Base-by-base conservation (phyloP, 1,284 basidiomycete species). In the Phenoliferia sp. region DNA sequence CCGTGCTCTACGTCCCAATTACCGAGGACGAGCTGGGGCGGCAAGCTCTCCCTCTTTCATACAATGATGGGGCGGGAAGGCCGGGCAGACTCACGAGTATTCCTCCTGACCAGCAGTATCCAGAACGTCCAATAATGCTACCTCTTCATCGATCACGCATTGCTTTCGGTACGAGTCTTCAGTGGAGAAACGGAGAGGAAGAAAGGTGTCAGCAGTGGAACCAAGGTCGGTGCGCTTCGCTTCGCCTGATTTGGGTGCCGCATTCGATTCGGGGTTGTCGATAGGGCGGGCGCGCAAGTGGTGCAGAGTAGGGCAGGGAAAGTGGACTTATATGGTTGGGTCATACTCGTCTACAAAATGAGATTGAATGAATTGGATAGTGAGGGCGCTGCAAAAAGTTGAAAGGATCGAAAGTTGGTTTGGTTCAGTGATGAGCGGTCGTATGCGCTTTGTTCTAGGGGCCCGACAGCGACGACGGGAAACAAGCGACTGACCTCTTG, bases 51-150 rank as follows among this genome's bases (percentile, higher is more conserved):
- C 88, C 94, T 96, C 95, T 36, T 94, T 93, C 69, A 92, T 94
- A 77, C 94, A 64, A 50, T 65, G 34, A 52, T 33, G 35, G 7
- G 2, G 3, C 1, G 1, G 2, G 26, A 32, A 28, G 12, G 28
- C 15, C 31, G n/a, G 6, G 9, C 22, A 10, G 36, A 85, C 90
- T 69, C 74, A 95, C 94, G 92, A 79, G 74, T 99, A 99, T 84
- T 99, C 95, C 81, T 99, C 95, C 81, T 99, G 95, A 58, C 95
- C 95, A 60, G 96, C 96, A 3, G 96, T 99, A 82, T 99, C 95
- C 72, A 99, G 86, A 62, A 99, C 94, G 78, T 99, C 95, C 65
- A 99, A 87, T 63, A 98, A 83, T 2, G 95, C 95, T 31, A 97
- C 93, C 80, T 99, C 96, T 48, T 97, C 95, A 80, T 99, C 95